phyloP scores from a whole-genome alignment of 2,329 filamentous ascomycete genomes.

The Stachybotrys echinatus region DNA sequence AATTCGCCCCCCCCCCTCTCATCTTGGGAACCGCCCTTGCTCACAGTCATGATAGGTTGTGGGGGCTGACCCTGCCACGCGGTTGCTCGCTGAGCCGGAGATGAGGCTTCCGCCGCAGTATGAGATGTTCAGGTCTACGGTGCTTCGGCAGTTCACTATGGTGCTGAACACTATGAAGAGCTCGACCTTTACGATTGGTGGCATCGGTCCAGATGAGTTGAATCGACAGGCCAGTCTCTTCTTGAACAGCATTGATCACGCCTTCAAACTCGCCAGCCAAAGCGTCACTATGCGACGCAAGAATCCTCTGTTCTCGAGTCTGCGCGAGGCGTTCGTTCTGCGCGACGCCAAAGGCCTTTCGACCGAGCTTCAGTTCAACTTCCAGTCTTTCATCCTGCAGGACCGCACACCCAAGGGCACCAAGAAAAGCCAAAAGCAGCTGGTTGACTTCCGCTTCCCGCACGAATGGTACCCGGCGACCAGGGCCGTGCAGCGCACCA shows the following conservation, averaged over 20 bases:
- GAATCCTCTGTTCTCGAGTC: conserved; percentile 51
- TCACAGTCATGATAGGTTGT: no score
- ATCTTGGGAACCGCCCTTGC: no score
- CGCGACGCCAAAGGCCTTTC: conserved; percentile 44
- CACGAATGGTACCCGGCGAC: conserved; percentile 90
- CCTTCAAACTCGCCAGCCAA: conserved; percentile 37
- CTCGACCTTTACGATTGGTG: conserved; percentile 14
- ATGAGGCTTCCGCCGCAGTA: conserved; percentile 20
- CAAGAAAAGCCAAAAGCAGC: conserved; percentile 52
- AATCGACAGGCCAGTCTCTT: conserved; percentile 41
- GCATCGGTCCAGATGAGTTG: conserved; percentile 32
- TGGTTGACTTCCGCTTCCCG: conserved; percentile 84
- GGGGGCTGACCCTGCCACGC: conserved; percentile 28
- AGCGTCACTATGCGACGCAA: conserved; percentile 30
- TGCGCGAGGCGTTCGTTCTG: conserved; percentile 56
- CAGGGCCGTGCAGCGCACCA: conserved; percentile 69
- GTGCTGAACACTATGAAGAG: conserved; percentile 23
- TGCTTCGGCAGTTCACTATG: conserved; percentile 27
- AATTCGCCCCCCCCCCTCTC: conserved; percentile 1
- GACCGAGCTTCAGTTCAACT: conserved; percentile 60
- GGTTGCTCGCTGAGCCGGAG: conserved; percentile 18
- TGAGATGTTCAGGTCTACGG: conserved; percentile 25
- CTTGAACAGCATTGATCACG: conserved; percentile 35
- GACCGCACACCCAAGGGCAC: conserved; percentile 50
- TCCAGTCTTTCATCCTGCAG: conserved; percentile 60